Evolutionary conservation across 805 yeast genomes (phyloP), one percentile per base, ranked within the genome.

Genomic region (Wickerhamiella sergipiensis): DNA sequence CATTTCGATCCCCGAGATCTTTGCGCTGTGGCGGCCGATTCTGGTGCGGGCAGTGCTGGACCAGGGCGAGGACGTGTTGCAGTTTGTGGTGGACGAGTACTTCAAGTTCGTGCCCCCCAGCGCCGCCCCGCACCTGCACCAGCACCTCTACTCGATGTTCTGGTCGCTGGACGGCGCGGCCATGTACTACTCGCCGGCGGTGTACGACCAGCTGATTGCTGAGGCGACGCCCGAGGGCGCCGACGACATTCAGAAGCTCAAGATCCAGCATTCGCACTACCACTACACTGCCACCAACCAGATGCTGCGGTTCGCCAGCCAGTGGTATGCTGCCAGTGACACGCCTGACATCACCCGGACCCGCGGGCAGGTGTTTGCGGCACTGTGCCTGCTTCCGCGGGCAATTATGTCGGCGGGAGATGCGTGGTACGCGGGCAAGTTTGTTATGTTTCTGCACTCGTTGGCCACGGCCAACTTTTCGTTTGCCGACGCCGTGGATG

Each of bases 121-220:
- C 54, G 60, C 54, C 53, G 57, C 43, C 53, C 63, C 53, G 48
- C 40, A 36, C 10, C 19, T 36, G 40, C 19, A n/a, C 9, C 9
- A 15, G 7, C 71, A 69, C 0, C 66, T 86, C 26, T 85, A 74
- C 59, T 66, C 70, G 2, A 68, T 75, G 0, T 89, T 88, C 58
- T 89, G 95, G 96, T 77, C 71, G 54, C 68, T 83, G 33, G 74
- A 82, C 0, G 66, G 86, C 7, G 80, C 83, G 60, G 95, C 88
- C 59, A 76, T 88, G 7, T 43, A 12, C 24, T 43, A 23, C 33
- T 43, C 46, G 13, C 19, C 23, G 31, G 2, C 17, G 10, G 33
- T 6, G 4, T 43, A 43, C 24, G 44, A 40, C 44, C 10, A 18
- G 22, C 75, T 76, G 53, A 81, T 66, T 59, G 73, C 77, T 1